phyloP scores from a whole-genome alignment of 345 rosid species.

The Pelargonium nanum region DNA sequence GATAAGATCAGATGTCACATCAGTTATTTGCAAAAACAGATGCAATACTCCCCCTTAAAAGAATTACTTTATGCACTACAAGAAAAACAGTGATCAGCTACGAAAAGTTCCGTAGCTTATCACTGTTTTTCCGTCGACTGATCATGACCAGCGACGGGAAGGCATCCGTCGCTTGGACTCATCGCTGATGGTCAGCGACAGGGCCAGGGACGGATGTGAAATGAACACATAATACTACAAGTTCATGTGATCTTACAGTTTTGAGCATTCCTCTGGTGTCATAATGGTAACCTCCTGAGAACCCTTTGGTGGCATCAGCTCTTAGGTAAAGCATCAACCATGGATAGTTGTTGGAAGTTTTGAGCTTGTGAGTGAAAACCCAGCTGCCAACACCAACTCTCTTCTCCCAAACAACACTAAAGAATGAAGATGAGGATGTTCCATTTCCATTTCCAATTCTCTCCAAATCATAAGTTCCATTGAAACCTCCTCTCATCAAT shows the following conservation, averaged over 20 bases:
- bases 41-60: too few species aligned
- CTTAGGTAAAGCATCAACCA: slow-evolving; percentile 90
- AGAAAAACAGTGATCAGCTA: too few species aligned
- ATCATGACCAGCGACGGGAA: too few species aligned
- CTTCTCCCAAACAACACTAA: slow-evolving; percentile 68
- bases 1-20: too few species aligned
- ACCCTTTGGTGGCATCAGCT: slow-evolving; percentile 72
- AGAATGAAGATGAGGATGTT: slow-evolving; percentile 46
- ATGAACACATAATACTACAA: background rate
- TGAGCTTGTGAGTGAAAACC: slow-evolving; percentile 58
- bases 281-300: slow-evolving; percentile 72
- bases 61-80: too few species aligned
- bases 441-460: slow-evolving; percentile 11
- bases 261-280: slow-evolving; percentile 77
- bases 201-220: too few species aligned
- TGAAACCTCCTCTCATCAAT: slow-evolving; percentile 65
- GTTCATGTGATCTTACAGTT: slow-evolving; percentile 28
- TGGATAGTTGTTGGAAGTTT: slow-evolving; percentile 63
- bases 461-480: slow-evolving; percentile 56
- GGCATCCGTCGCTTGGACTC: slow-evolving; percentile 14
- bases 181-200: too few species aligned
- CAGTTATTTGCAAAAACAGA: too few species aligned
- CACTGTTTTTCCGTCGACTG: too few species aligned
- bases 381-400: slow-evolving; percentile 55
- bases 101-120: too few species aligned